Evolutionary conservation across 495 filamentous ascomycete species (phyloP), one percentile per base, ranked within the genome.

Genomic region (Pyrenopolyporus hunteri): DNA sequence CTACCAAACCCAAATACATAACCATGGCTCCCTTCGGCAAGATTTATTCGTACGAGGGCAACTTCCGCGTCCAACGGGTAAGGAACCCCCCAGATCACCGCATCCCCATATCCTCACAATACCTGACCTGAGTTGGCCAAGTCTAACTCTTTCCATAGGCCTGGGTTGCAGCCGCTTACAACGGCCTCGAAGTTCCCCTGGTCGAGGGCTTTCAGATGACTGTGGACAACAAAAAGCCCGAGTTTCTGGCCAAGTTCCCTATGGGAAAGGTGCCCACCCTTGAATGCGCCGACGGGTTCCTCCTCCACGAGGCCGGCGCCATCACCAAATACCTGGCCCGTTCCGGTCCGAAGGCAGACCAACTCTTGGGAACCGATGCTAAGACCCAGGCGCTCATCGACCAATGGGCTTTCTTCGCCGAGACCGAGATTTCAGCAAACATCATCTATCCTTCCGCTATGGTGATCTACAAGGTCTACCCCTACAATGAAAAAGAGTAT

Each of bases 211-310:
- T 83, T 71, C 25, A 63, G 19, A 60, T 72, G 22, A 54, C 62
- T 59, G 70, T 74, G 17, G 81, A 76, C 66, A 86, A 85, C 74
- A 59, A 57, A 11, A 72, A 74, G 11, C 76, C 79, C 4, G 78
- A 80, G 1, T 86, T 79, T 74, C 70, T 83, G 19, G 59, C 81
- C 74, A 87, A 87, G 65, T 87, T 86, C 74, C 83, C 84, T 11
- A 50, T 81, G 17, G 85, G 84, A 70, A 86, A 86, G 55, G 80
- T 85, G 14, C 85, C 85, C 32, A 78, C 78, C 40, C 82, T 86
- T 67, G 79, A 82, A 59, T 74, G 68, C 43, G 71, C 81, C 46
- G 81, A 85, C 59, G 84, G 83, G 39, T 73, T 80, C 59, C 55
- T 16, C 55, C 58, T 86, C 33, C 64, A 78, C 64, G 84, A 86